Evolutionary conservation across 1,284 basidiomycete genomes (phyloP).

Genomic region (Leccinum fuscescens): DNA sequence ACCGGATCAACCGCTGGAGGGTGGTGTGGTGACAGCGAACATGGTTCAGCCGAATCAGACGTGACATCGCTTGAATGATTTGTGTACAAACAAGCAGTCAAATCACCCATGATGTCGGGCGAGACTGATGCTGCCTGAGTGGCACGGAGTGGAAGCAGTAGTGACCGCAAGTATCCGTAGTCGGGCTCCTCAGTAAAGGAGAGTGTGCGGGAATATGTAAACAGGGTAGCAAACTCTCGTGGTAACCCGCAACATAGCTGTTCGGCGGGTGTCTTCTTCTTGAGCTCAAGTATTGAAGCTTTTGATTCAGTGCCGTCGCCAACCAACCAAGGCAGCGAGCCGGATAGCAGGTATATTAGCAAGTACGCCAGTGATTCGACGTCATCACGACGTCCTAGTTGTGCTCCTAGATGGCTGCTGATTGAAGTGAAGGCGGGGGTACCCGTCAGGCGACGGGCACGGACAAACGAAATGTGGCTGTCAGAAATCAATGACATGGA

Average conservation of each 20-base stretch:
- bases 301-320: too few relatives aligned
- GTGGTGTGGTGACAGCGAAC: background rate
- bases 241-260: background rate
- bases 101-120: background rate
- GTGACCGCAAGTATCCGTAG: background rate
- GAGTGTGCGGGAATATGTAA: background rate
- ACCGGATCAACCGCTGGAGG: too few relatives aligned
- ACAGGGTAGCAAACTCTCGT: background rate
- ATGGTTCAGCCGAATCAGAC: background rate
- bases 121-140: background rate
- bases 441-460: background rate
- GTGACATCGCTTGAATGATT: too few relatives aligned
- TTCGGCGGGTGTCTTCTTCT: background rate
- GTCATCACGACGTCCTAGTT: background rate
- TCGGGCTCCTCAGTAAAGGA: background rate
- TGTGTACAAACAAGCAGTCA: background rate
- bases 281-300: background rate
- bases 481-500: background rate
- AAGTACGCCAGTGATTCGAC: background rate
- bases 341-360: background rate
- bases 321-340: background rate
- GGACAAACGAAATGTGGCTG: background rate
- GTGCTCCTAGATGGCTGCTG: background rate
- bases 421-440: background rate
- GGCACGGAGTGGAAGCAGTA: background rate